Evolutionary conservation across 352 stramenopile species (phyloP).

Genomic region (Phytophthora ohioensis): DNA sequence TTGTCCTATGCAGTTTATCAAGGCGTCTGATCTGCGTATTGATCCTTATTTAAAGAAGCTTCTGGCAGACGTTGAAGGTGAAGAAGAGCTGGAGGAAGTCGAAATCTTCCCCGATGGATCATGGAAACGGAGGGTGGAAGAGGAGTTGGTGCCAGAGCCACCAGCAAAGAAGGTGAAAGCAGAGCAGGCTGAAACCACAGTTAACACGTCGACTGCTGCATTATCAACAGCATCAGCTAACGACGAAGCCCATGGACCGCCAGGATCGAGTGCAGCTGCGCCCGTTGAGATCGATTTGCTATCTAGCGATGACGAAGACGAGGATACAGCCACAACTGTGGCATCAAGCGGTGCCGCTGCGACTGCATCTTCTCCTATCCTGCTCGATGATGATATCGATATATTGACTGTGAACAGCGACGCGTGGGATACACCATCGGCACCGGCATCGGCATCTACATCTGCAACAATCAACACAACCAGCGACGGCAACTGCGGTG

Average conservation of each 20-base stretch:
- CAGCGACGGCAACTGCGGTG: constrained; percentile 43
- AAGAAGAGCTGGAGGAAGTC: constrained; percentile 91
- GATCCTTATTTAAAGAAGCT: constrained; percentile 93
- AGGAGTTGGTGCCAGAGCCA: constrained; percentile 51
- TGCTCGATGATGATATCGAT: constrained; percentile 68
- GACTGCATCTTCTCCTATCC: constrained; percentile 33
- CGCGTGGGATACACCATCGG: constrained; percentile 60
- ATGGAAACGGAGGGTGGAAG: constrained; percentile 73
- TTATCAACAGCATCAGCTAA: constrained; percentile 11
- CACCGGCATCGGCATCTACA: constrained; percentile 8
- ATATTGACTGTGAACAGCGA: constrained; percentile 76
- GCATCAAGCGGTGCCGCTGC: constrained; percentile 10
- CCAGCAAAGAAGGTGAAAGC: constrained; percentile 69
- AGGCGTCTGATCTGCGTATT: constrained; percentile 86
- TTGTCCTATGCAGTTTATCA: constrained; percentile 80
- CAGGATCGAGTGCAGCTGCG: constrained; percentile 38
- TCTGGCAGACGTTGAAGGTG: constrained; percentile 79
- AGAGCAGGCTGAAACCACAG: constrained; percentile 40
- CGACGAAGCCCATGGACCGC: constrained; percentile 9
- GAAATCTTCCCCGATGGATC: constrained; percentile 90
- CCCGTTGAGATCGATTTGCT: constrained; percentile 83
- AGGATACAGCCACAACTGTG: constrained; percentile 21
- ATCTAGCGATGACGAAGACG: constrained; percentile 72
- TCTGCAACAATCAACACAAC: constrained; percentile 29
- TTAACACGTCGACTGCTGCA: constrained; percentile 18